Evolutionary conservation across 1,284 basidiomycete species (phyloP).

Genomic region (Ceratobasidium theobromae): DNA sequence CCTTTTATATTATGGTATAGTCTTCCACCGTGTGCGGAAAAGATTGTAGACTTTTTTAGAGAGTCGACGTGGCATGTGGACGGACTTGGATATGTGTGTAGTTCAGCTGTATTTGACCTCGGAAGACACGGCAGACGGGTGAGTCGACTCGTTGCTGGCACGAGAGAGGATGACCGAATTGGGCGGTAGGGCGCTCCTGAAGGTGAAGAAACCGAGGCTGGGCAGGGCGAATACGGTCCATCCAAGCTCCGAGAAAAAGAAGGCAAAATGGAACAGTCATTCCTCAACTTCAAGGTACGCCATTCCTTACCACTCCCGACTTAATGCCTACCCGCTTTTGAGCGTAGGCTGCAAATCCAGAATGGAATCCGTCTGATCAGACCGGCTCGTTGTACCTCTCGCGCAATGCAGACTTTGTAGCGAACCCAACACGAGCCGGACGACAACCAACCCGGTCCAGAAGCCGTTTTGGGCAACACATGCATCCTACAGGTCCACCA

Average conservation of each 20-base stretch:
- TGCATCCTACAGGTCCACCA: slow-evolving; percentile 28
- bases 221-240: not conserved
- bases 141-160: slow-evolving; percentile 50
- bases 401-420: slow-evolving; percentile 69
- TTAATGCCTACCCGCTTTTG: not conserved
- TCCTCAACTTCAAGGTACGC: slow-evolving; percentile 87
- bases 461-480: slow-evolving; percentile 36
- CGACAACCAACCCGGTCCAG: slow-evolving; percentile 12
- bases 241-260: slow-evolving; percentile 53
- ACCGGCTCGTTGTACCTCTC: slow-evolving; percentile 82
- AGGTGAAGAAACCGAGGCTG: not conserved
- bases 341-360: slow-evolving; percentile 79
- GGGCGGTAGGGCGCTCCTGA: not conserved
- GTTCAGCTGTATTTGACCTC: slow-evolving; percentile 98
- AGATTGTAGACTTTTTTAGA: slow-evolving; percentile 93
- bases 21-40: slow-evolving; percentile 82
- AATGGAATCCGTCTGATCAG: slow-evolving; percentile 89
- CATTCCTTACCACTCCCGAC: not conserved
- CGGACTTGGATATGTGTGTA: slow-evolving; percentile 94
- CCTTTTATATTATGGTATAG: slow-evolving; percentile 94
- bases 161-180: not conserved
- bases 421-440: slow-evolving; percentile 4
- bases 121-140: slow-evolving; percentile 83
- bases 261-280: slow-evolving; percentile 98
- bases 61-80: slow-evolving; percentile 97